Base-by-base conservation (phyloP, 1,139 yeast species). In the Taphrina flavorubra region DNA sequence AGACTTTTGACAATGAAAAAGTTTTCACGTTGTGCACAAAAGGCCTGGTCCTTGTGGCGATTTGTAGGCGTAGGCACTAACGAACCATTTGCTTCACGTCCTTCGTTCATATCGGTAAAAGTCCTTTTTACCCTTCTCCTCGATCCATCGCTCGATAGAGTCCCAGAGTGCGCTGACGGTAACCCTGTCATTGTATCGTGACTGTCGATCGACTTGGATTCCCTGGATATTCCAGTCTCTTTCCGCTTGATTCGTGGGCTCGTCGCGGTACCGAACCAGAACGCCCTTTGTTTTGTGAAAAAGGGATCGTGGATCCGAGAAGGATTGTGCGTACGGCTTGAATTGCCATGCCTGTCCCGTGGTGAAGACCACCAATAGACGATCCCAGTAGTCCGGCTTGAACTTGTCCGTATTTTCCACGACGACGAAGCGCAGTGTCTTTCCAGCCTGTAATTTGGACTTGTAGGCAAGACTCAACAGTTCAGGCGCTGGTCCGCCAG, bases 341-440 rank as follows among this genome's bases (percentile, higher is more conserved):
- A 94, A 90, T 79, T 94, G 99, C 99, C 99, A 94, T 67, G 88
- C 84, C 79, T 94, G 99, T 18, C 99, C 99, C 1, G 98, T 94
- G 16, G 97, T 94, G 80, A 94, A 89, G 46, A 94, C 90, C 0
- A 97, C 98, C 63, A 94, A 90, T 0, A 95, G 97, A 70, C 99
- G 84, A 68, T 81, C 82, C 99, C 99, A 94, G 78, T 95, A 92
- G 76, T 94, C 99, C 2, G 97, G 97, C 76, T 92, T 92, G 81
- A 94, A 92, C 78, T 87, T 85, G 69, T 92, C 96, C 6, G 92
- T 92, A 71, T 89, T 89, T 76, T 90, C 96, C 36, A 92, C 97
- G 65, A 94, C 90, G 74, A 89, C 83, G 74, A 90, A 88, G 66
- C 86, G 84, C 47, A 89, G 83, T 10, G 83, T 80, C 7, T 82